Conservation (phyloP, 2,329 filamentous ascomycete species). For the Escovopsis sp. region DNA sequence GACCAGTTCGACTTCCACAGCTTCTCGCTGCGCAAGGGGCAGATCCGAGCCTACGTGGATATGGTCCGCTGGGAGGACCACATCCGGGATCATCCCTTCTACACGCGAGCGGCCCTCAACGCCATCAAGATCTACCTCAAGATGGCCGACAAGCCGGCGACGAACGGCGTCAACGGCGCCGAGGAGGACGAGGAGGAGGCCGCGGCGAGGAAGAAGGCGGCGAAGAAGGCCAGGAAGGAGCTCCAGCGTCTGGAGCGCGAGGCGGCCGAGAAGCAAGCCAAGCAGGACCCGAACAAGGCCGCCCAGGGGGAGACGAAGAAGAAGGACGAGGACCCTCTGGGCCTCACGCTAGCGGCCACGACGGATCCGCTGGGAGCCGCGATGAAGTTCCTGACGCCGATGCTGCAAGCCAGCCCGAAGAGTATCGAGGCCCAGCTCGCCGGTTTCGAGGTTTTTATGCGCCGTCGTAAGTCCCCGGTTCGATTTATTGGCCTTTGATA, state of each 20-base stretch:
- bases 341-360: constrained; percentile 65
- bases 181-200: constrained; percentile 40
- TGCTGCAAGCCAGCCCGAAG: constrained; percentile 71
- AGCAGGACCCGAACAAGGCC: constrained; percentile 72
- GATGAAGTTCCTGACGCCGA: constrained; percentile 68
- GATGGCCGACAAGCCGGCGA: constrained; percentile 59
- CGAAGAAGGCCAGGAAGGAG: constrained; percentile 82
- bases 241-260: constrained; percentile 50
- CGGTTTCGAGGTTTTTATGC: constrained; percentile 81
- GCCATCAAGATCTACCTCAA: constrained; percentile 69
- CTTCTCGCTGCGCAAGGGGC: constrained; percentile 92
- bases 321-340: constrained; percentile 78
- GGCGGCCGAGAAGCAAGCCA: constrained; percentile 62
- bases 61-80: constrained; percentile 96
- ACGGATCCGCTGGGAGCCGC: constrained; percentile 72
- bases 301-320: constrained; percentile 60
- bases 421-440: constrained; percentile 68
- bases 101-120: constrained; percentile 65
- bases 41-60: constrained; percentile 86
- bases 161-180: constrained; percentile 46
- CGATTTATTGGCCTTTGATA: constrained; percentile 19
- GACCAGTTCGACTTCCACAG: constrained; percentile 98
- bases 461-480: constrained; percentile 50
- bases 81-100: constrained; percentile 86
- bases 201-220: constrained; percentile 67